Conservation (phyloP, 345 rosid genomes). For the Clarkia xantiana region DNA sequence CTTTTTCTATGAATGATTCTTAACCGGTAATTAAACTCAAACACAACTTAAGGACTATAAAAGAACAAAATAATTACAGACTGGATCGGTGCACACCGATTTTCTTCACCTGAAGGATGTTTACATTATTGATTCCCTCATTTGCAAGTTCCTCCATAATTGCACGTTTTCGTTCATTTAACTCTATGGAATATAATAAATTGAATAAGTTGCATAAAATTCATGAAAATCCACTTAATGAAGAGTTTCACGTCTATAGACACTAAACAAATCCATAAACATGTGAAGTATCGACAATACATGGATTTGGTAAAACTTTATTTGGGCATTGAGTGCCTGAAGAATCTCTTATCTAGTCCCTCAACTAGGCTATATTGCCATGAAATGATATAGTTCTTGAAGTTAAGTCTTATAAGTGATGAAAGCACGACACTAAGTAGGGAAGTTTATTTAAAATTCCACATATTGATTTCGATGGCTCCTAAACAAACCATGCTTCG, state of each 20-base stretch:
- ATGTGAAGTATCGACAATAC: too few relatives aligned
- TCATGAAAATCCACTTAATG: not conserved
- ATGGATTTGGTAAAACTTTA: too few relatives aligned
- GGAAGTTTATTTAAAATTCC: conserved; percentile 61
- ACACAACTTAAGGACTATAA: not conserved
- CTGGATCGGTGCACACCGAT: conserved; percentile 33
- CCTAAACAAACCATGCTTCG: conserved; percentile 52
- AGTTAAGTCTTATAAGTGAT: too few relatives aligned
- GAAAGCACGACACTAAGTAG: conserved; percentile 33
- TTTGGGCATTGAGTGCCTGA: too few relatives aligned
- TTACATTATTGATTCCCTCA: conserved; percentile 62
- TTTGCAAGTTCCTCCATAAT: conserved; percentile 79
- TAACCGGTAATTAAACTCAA: not conserved
- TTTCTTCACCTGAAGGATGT: conserved; percentile 25
- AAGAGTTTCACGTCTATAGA: not conserved
- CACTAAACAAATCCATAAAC: too few relatives aligned
- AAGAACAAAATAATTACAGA: conserved; percentile 1
- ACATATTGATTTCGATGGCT: conserved; percentile 83
- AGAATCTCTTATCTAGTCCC: too few relatives aligned
- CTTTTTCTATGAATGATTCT: not conserved
- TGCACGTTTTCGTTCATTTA: conserved; percentile 57
- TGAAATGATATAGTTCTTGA: too few relatives aligned
- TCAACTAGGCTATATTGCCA: too few relatives aligned
- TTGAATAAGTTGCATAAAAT: conserved; percentile 4
- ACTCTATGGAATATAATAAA: conserved; percentile 21